These are phyloP conservation scores for Hansenula anomala DNA, from an alignment of 1,139 yeast species.

Conservation along the genomic window DNA sequence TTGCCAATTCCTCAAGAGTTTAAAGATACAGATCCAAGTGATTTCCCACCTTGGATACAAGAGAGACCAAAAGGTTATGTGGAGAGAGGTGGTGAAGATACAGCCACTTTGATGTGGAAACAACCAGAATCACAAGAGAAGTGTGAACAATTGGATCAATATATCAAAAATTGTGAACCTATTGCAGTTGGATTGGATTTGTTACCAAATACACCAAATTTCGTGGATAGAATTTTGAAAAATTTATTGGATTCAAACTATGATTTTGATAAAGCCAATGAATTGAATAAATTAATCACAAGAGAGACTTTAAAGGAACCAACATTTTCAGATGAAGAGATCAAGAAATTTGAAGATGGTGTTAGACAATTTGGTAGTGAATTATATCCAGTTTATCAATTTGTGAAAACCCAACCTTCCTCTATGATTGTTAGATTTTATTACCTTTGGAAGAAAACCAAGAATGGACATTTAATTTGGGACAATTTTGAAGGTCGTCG, in stretches of 20 bases:
- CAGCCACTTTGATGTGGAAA: constrained; percentile 69
- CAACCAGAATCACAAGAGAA: constrained; percentile 35
- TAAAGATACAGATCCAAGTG: constrained; percentile 34
- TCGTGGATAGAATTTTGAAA: constrained; percentile 65
- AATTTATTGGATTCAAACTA: constrained; percentile 49
- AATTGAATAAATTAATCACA: constrained; percentile 38
- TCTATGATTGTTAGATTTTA: constrained; percentile 82
- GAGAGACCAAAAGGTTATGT: constrained; percentile 74
- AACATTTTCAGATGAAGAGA: constrained; percentile 59
- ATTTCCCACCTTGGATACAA: constrained; percentile 72
- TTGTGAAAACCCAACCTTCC: constrained; percentile 64
- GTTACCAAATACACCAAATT: constrained; percentile 61
- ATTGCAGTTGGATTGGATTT: constrained; percentile 51
- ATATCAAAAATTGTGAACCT: constrained; percentile 48
- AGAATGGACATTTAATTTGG: constrained; percentile 73
- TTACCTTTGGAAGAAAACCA: constrained; percentile 88
- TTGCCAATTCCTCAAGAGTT: constrained; percentile 46
- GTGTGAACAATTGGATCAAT: constrained; percentile 42
- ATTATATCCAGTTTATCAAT: constrained; percentile 63
- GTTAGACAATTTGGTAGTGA: constrained; percentile 76
- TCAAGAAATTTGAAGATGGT: constrained; percentile 68
- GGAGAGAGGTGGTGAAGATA: constrained; percentile 81
- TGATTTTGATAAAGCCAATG: constrained; percentile 40
- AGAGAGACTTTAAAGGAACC: constrained; percentile 70
- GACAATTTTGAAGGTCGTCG: constrained; percentile 74